Evolutionary conservation across 345 rosid species (phyloP), one percentile per base, ranked within the genome.

Genomic region (Brassica carinata): DNA sequence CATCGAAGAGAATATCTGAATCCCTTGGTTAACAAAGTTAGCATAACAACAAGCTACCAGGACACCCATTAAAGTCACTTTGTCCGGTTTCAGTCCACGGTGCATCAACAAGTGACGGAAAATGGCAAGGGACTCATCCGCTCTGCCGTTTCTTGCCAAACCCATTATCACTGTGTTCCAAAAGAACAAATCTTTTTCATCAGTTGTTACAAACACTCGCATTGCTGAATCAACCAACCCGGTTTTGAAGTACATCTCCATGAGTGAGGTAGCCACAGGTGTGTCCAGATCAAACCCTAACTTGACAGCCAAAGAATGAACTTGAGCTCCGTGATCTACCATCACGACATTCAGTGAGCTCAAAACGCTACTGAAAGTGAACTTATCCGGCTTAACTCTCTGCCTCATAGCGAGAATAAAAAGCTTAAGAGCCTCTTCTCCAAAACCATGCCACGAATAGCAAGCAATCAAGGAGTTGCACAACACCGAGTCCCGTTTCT

Each of bases 111-210:
- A 84, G 34, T 83, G 82, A 3, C 57, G 33, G n/a, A 86, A 94
- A 75, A 84, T 14, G 9, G 78, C 67, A 55, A 90, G 81, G 3
- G 91, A 82, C 72, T 89, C 88, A 13, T 68, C 51, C 40, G 63
- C 79, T 80, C 83, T 88, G 45, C 87, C 81, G 68, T 89, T 86
- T 53, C 75, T 82, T 6, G 90, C 77, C 67, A 94, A 84, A 14
- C 92, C 94, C 84, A 79, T 75, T 17, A 92, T 88, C 80, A 90
- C 73, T 48, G 89, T 82, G 85, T 94, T 91, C 92, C 94, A 94
- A 31, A 87, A 85, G 71, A 90, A 83, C 80, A 91, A 69, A 83
- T 94, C 95, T 74, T 79, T 88, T 15, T 3, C 71, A 62, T 67
- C 75, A 79, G 87, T 85, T 23, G 74, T 67, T 43, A 72, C 71